A percentile compares a stretch with the other conserved stretches of the same genome.
Evolutionary conservation across 1,284 basidiomycete genomes (phyloP).

Genomic region (Heliocybe sulcata): DNA sequence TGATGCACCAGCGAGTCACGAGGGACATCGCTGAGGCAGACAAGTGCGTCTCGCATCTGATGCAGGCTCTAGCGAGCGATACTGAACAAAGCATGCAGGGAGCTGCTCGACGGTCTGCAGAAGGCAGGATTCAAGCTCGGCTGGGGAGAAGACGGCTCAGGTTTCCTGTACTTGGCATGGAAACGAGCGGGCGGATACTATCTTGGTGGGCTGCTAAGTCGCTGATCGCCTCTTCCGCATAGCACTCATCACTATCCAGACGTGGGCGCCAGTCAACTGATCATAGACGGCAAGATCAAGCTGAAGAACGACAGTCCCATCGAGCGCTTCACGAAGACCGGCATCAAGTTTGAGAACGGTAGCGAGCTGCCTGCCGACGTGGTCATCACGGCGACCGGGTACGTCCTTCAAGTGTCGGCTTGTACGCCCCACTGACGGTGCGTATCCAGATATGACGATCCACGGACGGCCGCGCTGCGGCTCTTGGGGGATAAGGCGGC

Average conservation of each 20-base stretch:
- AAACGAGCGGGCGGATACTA: conserved; percentile 34
- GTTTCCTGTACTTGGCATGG: conserved; percentile 36
- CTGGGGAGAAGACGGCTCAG: conserved; percentile 45
- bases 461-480: conserved; percentile 29
- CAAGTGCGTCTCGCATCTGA: conserved; percentile 19
- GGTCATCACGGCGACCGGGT: conserved; percentile 39
- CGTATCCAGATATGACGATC: conserved; percentile 30
- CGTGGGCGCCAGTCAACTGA: conserved; percentile 29
- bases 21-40: conserved; percentile 45
- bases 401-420: conserved; percentile 7
- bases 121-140: conserved; percentile 55
- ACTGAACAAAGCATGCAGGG: conserved; percentile 21
- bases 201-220: conserved; percentile 23
- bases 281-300: conserved; percentile 38
- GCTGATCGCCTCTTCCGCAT: background rate
- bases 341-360: conserved; percentile 34
- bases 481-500: conserved; percentile 44
- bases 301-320: conserved; percentile 34
- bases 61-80: background rate
- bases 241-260: conserved; percentile 13
- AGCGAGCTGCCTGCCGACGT: conserved; percentile 35
- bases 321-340: conserved; percentile 23
- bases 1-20: conserved; percentile 38
- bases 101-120: conserved; percentile 46
- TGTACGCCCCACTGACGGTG: background rate